Evolutionary conservation across 108 stramenopile species (phyloP), one percentile per base, ranked within the genome.

Genomic region (Discostella stelligeroides): DNA sequence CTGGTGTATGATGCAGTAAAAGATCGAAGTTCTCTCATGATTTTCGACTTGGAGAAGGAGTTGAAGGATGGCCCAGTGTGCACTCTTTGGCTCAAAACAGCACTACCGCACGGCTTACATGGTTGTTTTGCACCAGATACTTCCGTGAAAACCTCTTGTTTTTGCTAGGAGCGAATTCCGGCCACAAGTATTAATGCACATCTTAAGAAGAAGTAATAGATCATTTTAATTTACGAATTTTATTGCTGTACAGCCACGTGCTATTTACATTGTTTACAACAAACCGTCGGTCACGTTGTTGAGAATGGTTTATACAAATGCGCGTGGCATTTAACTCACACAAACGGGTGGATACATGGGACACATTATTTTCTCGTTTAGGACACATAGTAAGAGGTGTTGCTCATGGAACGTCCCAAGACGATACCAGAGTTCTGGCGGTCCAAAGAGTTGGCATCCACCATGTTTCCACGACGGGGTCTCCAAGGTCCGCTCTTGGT

Each of bases 21-120:
- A 57, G 56, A 82, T 50, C 68, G 53, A 29, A 48, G 66, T 14
- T 73, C 71, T 40, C 18, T 87, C 29, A 63, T 78, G 12, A 62
- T 87, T 21, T 87, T 87, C 63, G 86, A 87, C 61, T 46, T 87
- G 25, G 67, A 82, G 60, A 55, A 42, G 65, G 70, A 81, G 10
- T 68, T 87, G 68, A 72, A 54, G 49, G 74, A 82, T 17, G 86
- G 86, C 13, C 86, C 86, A 14, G 86, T 86, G 1, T 37, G 51
- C 24, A 81, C 62, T 21, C 17, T 84, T 41, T 86, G 79, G 74
- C 46, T 84, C 24, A 82, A 84, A 53, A 62, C 75, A 9, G 53
- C 63, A 11, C 46, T 86, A 0, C 86, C 86, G 10, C 86, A 86
- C 66, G 86, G 86, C 6, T 60, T 86, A 9, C 86, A 86, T 58